Conservation (phyloP, 2,329 filamentous ascomycete species). For the Nakataea oryzae region DNA sequence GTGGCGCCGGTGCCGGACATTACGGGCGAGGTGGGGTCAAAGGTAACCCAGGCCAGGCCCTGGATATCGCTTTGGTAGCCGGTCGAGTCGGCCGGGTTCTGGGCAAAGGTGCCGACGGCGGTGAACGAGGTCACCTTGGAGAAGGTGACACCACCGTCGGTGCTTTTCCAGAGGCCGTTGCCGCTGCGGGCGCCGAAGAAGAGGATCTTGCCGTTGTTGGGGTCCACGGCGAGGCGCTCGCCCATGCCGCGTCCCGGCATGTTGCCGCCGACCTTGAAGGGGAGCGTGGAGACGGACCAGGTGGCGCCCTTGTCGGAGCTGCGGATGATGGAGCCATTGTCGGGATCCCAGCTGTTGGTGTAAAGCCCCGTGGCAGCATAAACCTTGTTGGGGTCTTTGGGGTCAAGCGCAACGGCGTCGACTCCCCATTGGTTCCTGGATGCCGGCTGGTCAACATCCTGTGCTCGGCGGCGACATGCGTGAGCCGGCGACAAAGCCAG, state of each 20-base stretch:
- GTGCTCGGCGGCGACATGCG: neutral
- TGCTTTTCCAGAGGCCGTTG: slow-evolving; percentile 48
- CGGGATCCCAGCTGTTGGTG: slow-evolving; percentile 50
- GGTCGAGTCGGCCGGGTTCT: slow-evolving; percentile 30
- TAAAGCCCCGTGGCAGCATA: slow-evolving; percentile 47
- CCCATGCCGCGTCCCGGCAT: slow-evolving; percentile 51
- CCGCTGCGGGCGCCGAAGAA: slow-evolving; percentile 50
- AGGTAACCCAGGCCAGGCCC: slow-evolving; percentile 42
- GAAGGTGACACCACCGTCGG: slow-evolving; percentile 43
- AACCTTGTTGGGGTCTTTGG: slow-evolving; percentile 37
- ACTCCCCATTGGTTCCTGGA: slow-evolving; percentile 45
- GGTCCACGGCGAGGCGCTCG: slow-evolving; percentile 47
- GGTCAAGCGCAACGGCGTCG: slow-evolving; percentile 45
- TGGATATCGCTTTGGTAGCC: slow-evolving; percentile 34
- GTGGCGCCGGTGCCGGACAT: slow-evolving; percentile 30
- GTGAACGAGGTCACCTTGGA: slow-evolving; percentile 39
- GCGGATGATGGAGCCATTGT: slow-evolving; percentile 40
- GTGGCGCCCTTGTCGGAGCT: slow-evolving; percentile 43
- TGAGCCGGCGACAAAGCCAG: neutral
- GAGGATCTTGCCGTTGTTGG: slow-evolving; percentile 42
- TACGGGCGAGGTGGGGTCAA: slow-evolving; percentile 38
- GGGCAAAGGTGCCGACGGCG: slow-evolving; percentile 35
- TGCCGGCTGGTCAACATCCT: neutral
- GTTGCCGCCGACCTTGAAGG: slow-evolving; percentile 52
- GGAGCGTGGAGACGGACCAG: slow-evolving; percentile 35